Percentiles rank a stretch among this genome's conserved stretches.
phyloP scores from a whole-genome alignment of 192 early-diverging fungal species.

The Coemansia sp. region DNA sequence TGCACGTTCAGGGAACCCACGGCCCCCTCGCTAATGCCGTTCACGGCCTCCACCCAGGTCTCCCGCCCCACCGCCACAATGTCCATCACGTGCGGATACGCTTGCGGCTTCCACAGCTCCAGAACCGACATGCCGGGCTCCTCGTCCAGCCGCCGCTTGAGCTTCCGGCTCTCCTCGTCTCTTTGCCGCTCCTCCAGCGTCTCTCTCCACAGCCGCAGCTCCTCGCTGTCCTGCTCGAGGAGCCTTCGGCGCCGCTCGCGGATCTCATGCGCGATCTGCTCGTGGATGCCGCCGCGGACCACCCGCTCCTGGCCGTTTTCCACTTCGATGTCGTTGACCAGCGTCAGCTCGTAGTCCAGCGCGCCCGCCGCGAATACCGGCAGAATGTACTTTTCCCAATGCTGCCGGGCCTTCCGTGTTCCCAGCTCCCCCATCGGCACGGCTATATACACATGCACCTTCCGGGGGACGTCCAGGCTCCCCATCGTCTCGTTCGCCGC shows the following conservation, averaged over 20 bases:
- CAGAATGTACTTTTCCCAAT: slow-evolving; percentile 52
- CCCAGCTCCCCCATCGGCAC: slow-evolving; percentile 51
- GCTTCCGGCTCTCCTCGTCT: slow-evolving; percentile 31
- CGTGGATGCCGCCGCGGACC: slow-evolving; percentile 45
- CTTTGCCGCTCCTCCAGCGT: slow-evolving; percentile 36
- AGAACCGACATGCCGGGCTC: slow-evolving; percentile 21
- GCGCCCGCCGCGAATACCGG: slow-evolving; percentile 53
- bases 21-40: slow-evolving; percentile 48
- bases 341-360: slow-evolving; percentile 50
- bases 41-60: slow-evolving; percentile 47
- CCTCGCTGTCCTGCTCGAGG: slow-evolving; percentile 34
- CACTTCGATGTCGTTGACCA: slow-evolving; percentile 46
- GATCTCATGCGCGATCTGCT: slow-evolving; percentile 37
- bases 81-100: slow-evolving; percentile 48
- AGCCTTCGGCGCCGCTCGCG: slow-evolving; percentile 42
- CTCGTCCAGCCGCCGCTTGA: slow-evolving; percentile 19
- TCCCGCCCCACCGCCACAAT: slow-evolving; percentile 48
- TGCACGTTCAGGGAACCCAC: slow-evolving; percentile 36
- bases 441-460: slow-evolving; percentile 46
- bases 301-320: slow-evolving; percentile 25
- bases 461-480: slow-evolving; percentile 35
- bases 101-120: slow-evolving; percentile 47
- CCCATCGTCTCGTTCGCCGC: slow-evolving; percentile 40
- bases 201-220: slow-evolving; percentile 42
- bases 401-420: slow-evolving; percentile 45